Base-by-base conservation (phyloP, 2,329 filamentous ascomycete genomes). In the Fusarium brevicatenulatum region DNA sequence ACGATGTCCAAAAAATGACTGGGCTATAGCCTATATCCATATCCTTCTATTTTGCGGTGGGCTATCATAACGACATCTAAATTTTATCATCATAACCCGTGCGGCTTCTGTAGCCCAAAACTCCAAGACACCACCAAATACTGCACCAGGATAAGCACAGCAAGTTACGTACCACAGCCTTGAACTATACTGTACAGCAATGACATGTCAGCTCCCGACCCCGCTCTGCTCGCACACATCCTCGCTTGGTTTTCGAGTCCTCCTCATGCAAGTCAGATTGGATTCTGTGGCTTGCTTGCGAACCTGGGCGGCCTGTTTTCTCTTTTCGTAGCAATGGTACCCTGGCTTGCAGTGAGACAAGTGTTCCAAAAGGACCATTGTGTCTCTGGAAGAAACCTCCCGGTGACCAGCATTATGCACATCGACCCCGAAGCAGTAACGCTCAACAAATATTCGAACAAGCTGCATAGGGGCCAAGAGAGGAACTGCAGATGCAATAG, bases 191-290 rank as follows among this genome's bases (percentile, higher is more conserved):
- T 72, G 72, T 76, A 70, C 66, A 76, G 65, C 65, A 67, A 64
- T 73, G 67, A 74, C 57, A 71, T 55, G 73, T 71, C 74, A 73
- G 43, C 62, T 66, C 56, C 66, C 52, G 56, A 53, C 73, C 70
- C 76, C 68, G 64, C 72, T 68, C 72, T 40, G 57, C 66, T 55
- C 58, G 57, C 63, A 44, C 62, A 62, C 66, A 64, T 61, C 63
- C 49, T 63, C 55, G 55, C 52, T 73, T 68, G 46, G 58, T 55
- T 67, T 54, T 66, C 55, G 44, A 67, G 54, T 61, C 44, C 62
- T 71, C 49, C 39, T 50, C 47, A 71, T 76, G 65, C 63, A 71
- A 67, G 62, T 71, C 74, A 78, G 67, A 67, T 63, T 68, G 59
- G 44, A 64, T 62, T 42, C 57, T 66, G 30, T 66, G 47, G 49